These are phyloP conservation scores for Fusarium secorum DNA, from an alignment of 2,329 filamentous ascomycete genomes.

Conservation along the genomic window DNA sequence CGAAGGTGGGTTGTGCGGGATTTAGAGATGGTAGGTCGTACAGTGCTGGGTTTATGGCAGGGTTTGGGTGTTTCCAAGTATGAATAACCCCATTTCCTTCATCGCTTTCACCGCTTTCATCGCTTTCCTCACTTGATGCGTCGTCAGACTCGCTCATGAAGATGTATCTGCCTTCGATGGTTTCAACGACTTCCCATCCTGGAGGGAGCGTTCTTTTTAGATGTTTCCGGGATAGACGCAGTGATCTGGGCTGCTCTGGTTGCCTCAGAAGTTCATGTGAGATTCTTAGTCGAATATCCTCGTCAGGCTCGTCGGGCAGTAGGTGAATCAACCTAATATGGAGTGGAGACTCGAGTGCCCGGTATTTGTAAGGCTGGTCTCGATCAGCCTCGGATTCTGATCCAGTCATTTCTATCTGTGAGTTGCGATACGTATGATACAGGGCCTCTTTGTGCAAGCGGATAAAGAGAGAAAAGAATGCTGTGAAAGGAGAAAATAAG, in stretches of 20 bases:
- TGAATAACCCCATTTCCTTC: rapidly evolving
- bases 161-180: not conserved
- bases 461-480: rapidly evolving
- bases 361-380: not conserved
- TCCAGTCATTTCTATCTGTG: not conserved
- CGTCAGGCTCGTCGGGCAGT: not conserved
- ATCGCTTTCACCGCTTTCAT: not conserved
- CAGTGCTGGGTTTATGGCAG: not conserved
- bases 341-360: not conserved
- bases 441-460: rapidly evolving
- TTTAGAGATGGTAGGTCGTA: not conserved
- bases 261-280: not conserved
- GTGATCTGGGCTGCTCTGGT: rapidly evolving
- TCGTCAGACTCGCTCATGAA: not conserved
- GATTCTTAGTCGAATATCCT: not conserved
- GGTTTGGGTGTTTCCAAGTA: not conserved
- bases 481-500: not conserved
- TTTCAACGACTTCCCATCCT: not conserved
- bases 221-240: rapidly evolving
- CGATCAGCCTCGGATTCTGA: rapidly evolving
- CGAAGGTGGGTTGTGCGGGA: not conserved
- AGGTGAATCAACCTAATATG: not conserved
- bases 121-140: not conserved
- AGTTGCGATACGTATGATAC: rapidly evolving
- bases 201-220: not conserved